Conservation (phyloP, 345 rosid genomes). For the Passiflora organensis region DNA sequence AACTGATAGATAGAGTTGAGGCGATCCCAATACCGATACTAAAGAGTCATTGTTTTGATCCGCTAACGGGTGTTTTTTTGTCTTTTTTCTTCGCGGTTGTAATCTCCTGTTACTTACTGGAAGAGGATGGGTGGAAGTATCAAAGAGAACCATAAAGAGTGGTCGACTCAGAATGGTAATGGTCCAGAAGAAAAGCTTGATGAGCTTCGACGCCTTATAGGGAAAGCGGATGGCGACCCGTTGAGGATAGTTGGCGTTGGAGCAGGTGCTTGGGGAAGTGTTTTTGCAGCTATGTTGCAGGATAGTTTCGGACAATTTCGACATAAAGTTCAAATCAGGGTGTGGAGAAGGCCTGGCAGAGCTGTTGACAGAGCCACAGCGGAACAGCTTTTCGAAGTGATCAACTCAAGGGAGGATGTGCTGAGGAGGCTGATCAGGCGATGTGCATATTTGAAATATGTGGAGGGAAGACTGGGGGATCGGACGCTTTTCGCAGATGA, state of each 20-base stretch:
- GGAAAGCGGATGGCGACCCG: constrained; percentile 78
- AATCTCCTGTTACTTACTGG: too few species aligned
- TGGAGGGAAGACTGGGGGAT: constrained; percentile 92
- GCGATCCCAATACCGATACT: neutral
- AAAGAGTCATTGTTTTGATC: constrained; percentile 1
- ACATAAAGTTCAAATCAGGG: constrained; percentile 83
- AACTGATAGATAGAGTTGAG: constrained; percentile 1
- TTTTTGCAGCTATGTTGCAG: constrained; percentile 82
- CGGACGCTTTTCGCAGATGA: constrained; percentile 81
- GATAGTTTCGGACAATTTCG: constrained; percentile 75
- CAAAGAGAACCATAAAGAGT: constrained; percentile 17
- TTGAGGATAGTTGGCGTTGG: constrained; percentile 87
- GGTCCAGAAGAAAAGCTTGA: constrained; percentile 73
- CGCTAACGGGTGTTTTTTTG: constrained; percentile 10
- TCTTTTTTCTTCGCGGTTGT: too few species aligned
- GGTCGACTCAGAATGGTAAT: constrained; percentile 39
- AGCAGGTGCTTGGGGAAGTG: constrained; percentile 99
- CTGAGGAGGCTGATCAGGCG: constrained; percentile 88
- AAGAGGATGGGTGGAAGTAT: constrained; percentile 58
- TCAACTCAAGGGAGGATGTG: constrained; percentile 88
- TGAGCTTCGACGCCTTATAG: constrained; percentile 60
- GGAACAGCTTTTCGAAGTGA: constrained; percentile 92
- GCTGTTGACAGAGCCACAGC: constrained; percentile 71
- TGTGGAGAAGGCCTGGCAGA: constrained; percentile 90
- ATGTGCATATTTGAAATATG: constrained; percentile 92